These are phyloP conservation scores for Trichocladium uniseriatum DNA, from an alignment of 495 filamentous ascomycete genomes.

Conservation along the genomic window DNA sequence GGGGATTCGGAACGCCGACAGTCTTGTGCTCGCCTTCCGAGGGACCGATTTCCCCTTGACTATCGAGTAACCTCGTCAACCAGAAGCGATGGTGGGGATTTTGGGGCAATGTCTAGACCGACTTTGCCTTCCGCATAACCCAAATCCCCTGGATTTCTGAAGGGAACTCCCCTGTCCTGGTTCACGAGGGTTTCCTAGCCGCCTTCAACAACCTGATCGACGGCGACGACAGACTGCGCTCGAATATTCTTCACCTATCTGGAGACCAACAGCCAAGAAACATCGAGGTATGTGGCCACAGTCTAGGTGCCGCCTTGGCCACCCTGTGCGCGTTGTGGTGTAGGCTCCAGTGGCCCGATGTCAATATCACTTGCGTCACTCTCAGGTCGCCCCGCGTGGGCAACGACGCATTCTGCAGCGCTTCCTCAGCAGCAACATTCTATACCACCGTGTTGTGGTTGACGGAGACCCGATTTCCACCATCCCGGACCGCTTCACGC, in stretches of 20 bases:
- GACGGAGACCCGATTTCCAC: conserved; percentile 2
- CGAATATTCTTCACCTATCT: background rate
- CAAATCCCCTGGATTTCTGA: background rate
- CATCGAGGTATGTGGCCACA: conserved; percentile 5
- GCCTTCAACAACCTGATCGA: background rate
- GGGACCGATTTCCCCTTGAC: background rate
- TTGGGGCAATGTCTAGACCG: background rate
- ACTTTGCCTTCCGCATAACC: background rate
- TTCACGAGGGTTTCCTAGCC: conserved; percentile 1
- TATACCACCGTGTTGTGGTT: background rate
- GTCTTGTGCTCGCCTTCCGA: background rate
- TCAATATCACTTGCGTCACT: background rate
- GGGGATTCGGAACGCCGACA: background rate
- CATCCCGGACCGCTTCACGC: background rate
- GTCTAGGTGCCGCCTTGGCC: conserved; percentile 1
- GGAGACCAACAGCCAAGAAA: background rate
- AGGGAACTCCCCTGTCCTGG: background rate
- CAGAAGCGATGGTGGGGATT: background rate
- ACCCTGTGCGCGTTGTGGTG: conserved; percentile 1
- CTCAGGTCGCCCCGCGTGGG: conserved; percentile 2
- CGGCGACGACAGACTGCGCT: background rate
- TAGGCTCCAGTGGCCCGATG: background rate
- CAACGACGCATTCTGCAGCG: background rate
- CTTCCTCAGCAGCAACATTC: background rate
- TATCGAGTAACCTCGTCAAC: background rate